These are phyloP conservation scores for Leccinum truebloodii DNA, from an alignment of 768 basidiomycete species.

Conservation along the genomic window DNA sequence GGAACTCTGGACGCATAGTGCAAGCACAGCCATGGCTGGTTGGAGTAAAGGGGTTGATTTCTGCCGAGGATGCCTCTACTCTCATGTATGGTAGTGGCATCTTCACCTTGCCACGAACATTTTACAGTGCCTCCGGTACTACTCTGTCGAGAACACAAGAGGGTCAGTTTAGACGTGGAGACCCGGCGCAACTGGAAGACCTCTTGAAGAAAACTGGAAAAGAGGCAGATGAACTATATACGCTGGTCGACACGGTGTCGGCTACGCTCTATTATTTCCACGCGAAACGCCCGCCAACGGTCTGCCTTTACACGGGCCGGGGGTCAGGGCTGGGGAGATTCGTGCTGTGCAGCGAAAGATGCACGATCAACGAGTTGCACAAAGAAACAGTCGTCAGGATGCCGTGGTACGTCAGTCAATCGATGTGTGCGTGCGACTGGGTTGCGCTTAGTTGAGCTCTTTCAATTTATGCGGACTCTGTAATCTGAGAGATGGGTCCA, in stretches of 20 bases:
- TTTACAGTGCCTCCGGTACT: constrained; percentile 24
- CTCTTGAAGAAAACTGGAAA: background rate
- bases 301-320: constrained; percentile 23
- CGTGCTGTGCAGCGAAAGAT: constrained; percentile 24
- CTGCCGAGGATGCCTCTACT: constrained; percentile 19
- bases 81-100: constrained; percentile 17
- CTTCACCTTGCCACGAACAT: constrained; percentile 6
- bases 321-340: constrained; percentile 26
- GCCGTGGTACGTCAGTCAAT: constrained; percentile 18
- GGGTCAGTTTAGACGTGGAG: constrained; percentile 18
- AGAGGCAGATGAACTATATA: constrained; percentile 18
- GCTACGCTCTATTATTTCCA: constrained; percentile 27
- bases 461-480: too few species aligned
- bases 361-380: constrained; percentile 19
- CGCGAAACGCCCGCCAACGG: constrained; percentile 23
- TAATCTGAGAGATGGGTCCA: background rate
- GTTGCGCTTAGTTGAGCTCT: constrained; percentile 17
- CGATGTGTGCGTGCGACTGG: constrained; percentile 27
- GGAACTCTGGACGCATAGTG: constrained; percentile 16
- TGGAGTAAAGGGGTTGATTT: constrained; percentile 28
- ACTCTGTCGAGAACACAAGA: constrained; percentile 6
- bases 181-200: constrained; percentile 8
- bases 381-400: constrained; percentile 29
- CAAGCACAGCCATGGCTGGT: constrained; percentile 24
- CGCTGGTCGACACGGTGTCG: constrained; percentile 26